Percentiles rank a stretch among this genome's conserved stretches.
These are phyloP conservation scores for Amanita pseudoporphyria DNA, from an alignment of 768 basidiomycete species.

Conservation along the genomic window DNA sequence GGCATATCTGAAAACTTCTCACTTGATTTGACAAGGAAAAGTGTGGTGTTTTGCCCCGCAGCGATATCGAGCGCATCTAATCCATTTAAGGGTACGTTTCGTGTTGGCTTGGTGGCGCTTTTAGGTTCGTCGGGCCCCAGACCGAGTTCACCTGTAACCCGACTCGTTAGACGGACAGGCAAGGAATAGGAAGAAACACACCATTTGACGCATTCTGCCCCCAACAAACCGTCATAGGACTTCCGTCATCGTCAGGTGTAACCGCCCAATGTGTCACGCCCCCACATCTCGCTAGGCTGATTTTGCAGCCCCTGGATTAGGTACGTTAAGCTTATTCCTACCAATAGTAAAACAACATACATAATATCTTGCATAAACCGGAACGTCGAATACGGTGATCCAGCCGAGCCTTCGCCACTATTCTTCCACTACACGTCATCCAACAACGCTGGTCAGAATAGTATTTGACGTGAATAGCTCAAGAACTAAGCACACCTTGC, in stretches of 20 bases:
- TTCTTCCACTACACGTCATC: slow-evolving; percentile 80
- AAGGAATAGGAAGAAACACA: background rate
- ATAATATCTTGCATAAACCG: slow-evolving; percentile 81
- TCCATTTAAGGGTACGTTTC: slow-evolving; percentile 59
- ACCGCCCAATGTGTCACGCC: slow-evolving; percentile 86
- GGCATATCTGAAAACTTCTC: slow-evolving; percentile 70
- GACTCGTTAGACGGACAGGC: too few relatives aligned
- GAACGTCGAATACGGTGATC: slow-evolving; percentile 84
- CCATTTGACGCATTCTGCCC: slow-evolving; percentile 85
- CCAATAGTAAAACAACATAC: slow-evolving; percentile 27
- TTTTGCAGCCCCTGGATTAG: slow-evolving; percentile 63
- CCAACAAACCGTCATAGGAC: slow-evolving; percentile 79
- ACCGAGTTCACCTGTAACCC: slow-evolving; percentile 51
- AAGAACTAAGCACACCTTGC: slow-evolving; percentile 38
- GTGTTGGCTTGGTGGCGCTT: slow-evolving; percentile 76
- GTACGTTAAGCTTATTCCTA: slow-evolving; percentile 2
- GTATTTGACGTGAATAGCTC: background rate
- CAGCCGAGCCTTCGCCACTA: slow-evolving; percentile 88
- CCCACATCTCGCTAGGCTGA: slow-evolving; percentile 58
- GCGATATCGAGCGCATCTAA: slow-evolving; percentile 76
- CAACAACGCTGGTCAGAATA: slow-evolving; percentile 6
- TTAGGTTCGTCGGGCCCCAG: slow-evolving; percentile 75
- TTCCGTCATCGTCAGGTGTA: slow-evolving; percentile 62
- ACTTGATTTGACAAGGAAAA: slow-evolving; percentile 71
- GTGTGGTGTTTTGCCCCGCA: slow-evolving; percentile 78